Base-by-base conservation (phyloP, 108 stramenopile genomes). In the Bacterosira constricta region DNA sequence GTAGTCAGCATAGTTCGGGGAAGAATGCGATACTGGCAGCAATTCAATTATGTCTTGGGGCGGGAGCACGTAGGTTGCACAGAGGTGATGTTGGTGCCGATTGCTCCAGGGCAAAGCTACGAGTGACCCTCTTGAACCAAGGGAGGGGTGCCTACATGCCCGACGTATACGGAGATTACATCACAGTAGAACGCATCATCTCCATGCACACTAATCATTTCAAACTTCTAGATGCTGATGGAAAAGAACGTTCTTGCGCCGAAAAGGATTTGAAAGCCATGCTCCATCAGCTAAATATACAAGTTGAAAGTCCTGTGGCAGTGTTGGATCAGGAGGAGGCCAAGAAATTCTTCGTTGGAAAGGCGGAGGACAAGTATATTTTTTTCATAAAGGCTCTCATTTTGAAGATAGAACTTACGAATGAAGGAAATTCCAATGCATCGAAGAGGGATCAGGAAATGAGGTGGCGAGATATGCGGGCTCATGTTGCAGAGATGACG, bases 301-400 rank as follows among this genome's bases (percentile, higher is more conserved):
- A 87, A 58, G 95, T 99, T 12, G 97, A 98, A 54, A 99, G 98
- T 80, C 98, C 98, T 46, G 94, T 93, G 39, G 92, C 93, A 23
- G 90, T 99, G 46, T 77, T 99, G 57, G 95, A 96, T 73, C 98
- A 99, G 65, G 98, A 99, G 80, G 92, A 97, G 39, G 90, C 96
- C 41, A 99, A 99, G 73, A 95, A 90, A 47, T 99, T 99, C 77
- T 78, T 99, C 42, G 85, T 82, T 13, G 97, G 97, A 23, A 90
- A 88, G 49, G 73, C 82, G 27, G 73, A 83, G 47, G 96, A 97
- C 31, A 99, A 99, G 69, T 99, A 96, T 77, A 54, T 18, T 3
- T 97, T 99, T 74, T 99, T 99, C 75, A 84, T 88, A 77, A 96
- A 91, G 66, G 98, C 98, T 20, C 49, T 85, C 10, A 68, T 72